Base-by-base conservation (phyloP, 441 rosid species). In the Erodium texanum region DNA sequence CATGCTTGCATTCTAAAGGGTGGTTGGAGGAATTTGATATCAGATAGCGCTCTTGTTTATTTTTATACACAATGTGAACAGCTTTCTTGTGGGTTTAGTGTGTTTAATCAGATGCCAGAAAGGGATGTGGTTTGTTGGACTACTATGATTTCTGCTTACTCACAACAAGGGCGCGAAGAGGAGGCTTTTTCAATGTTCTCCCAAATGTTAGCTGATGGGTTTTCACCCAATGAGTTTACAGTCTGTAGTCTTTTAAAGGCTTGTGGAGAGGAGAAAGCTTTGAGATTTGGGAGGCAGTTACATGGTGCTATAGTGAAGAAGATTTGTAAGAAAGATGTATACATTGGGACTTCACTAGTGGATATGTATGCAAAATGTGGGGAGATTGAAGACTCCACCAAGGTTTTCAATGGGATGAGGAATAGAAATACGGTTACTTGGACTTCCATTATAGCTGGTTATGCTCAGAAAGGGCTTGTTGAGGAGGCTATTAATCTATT, bases 351-450 rank as follows among this genome's bases (percentile, higher is more conserved):
- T 24, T 83, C 90, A 29, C 72, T 92, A 48, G 86, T 90, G 73
- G 96, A 93, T 62, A 90, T 90, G 96, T 93, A 90, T 77, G 90
- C 88, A 3, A 93, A 88, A 70, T 88, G 96, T 52, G 92, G 90
- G 70, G 86, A 88, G 83, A 80, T 90, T 62, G 62, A 66, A 24
- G 89, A 85, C 69, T 84, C 92, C 41, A 80, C 88, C 65, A 73
- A 76, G 71, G 86, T 88, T 24, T 93, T 93, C 74, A 75, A 83
- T 70, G 70, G 81, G 23, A 90, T 88, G 94, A 79, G 79, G 27
- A 73, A 78, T 11, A 84, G 92, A 77, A 93, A 88, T 73, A 88
- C 85, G 0, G 91, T 84, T 70, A 87, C 93, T 15, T 90, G 93
- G 98, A 90, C 96, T 72, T 82, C 96, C 19, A 82, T 90, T 50